Conservation (phyloP, 2,329 filamentous ascomycete species). For the Fusarium lateritium region DNA sequence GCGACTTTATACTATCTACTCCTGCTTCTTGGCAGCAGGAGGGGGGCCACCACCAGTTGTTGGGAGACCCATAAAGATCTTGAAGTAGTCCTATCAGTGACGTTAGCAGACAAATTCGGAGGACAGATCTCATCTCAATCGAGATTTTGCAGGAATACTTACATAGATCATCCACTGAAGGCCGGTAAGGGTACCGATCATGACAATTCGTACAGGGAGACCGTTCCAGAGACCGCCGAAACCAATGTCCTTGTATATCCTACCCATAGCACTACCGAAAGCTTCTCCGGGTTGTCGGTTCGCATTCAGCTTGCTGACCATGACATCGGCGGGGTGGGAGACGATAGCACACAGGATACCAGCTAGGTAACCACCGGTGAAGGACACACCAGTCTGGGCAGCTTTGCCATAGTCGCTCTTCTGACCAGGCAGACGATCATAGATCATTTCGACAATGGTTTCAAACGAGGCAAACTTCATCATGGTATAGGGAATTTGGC, state of each 20-base stretch:
- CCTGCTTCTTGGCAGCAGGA: conserved; percentile 66
- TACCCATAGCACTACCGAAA: conserved; percentile 80
- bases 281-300: conserved; percentile 82
- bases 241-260: conserved; percentile 90
- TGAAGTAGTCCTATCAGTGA: conserved; percentile 78
- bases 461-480: conserved; percentile 96
- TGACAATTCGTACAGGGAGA: conserved; percentile 85
- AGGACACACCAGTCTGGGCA: conserved; percentile 88
- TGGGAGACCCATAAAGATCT: conserved; percentile 89
- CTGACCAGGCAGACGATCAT: conserved; percentile 78
- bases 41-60: conserved; percentile 81
- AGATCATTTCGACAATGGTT: conserved; percentile 89
- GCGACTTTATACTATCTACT: conserved; percentile 13
- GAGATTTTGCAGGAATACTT: conserved; percentile 51
- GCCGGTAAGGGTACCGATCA: conserved; percentile 87
- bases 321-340: conserved; percentile 86
- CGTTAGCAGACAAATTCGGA: not conserved
- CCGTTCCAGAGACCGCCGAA: conserved; percentile 94
- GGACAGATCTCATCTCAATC: not conserved
- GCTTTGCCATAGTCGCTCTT: conserved; percentile 87
- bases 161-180: conserved; percentile 96
- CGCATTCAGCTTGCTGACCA: conserved; percentile 93
- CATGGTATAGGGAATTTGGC: conserved; percentile 93
- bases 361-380: conserved; percentile 86
- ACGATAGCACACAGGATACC: conserved; percentile 91